Evolutionary conservation across 805 yeast genomes (phyloP).

Genomic region (Candida yuanshanica): DNA sequence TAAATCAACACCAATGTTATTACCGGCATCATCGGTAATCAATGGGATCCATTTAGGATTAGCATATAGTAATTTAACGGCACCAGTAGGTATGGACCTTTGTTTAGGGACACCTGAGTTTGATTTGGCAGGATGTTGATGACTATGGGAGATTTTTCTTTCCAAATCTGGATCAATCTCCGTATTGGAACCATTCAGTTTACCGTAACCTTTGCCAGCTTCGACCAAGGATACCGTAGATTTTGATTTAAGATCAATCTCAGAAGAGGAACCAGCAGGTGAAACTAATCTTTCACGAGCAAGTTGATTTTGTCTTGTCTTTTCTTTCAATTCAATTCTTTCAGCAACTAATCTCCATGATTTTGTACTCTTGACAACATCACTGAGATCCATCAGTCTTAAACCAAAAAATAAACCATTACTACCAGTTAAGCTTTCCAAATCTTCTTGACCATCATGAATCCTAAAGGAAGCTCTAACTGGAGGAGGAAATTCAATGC

Average conservation of each 20-base stretch:
- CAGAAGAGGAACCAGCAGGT: constrained; percentile 22
- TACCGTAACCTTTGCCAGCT: constrained; percentile 25
- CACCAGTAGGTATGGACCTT: constrained; percentile 71
- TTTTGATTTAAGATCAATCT: constrained; percentile 13
- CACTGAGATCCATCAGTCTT: constrained; percentile 74
- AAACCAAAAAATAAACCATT: constrained; percentile 77
- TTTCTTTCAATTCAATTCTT: constrained; percentile 26
- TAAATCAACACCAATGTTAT: constrained; percentile 86
- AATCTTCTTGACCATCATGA: constrained; percentile 87
- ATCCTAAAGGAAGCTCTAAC: constrained; percentile 72
- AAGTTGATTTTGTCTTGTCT: constrained; percentile 19
- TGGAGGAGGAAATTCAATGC: constrained; percentile 68
- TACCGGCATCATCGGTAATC: constrained; percentile 83
- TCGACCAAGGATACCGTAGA: constrained; percentile 22
- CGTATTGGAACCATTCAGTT: constrained; percentile 13
- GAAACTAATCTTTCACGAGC: constrained; percentile 20
- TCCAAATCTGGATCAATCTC: constrained; percentile 14
- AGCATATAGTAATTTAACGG: constrained; percentile 74
- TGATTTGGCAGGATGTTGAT: constrained; percentile 25
- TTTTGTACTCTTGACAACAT: constrained; percentile 71
- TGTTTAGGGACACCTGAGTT: constrained; percentile 43
- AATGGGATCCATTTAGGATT: constrained; percentile 90
- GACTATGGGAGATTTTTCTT: constrained; percentile 15
- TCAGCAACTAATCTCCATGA: constrained; percentile 77
- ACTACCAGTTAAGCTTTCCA: constrained; percentile 64